Evolutionary conservation across 768 basidiomycete genomes (phyloP).

Genomic region (Pseudohyphozyma bogoriensis): DNA sequence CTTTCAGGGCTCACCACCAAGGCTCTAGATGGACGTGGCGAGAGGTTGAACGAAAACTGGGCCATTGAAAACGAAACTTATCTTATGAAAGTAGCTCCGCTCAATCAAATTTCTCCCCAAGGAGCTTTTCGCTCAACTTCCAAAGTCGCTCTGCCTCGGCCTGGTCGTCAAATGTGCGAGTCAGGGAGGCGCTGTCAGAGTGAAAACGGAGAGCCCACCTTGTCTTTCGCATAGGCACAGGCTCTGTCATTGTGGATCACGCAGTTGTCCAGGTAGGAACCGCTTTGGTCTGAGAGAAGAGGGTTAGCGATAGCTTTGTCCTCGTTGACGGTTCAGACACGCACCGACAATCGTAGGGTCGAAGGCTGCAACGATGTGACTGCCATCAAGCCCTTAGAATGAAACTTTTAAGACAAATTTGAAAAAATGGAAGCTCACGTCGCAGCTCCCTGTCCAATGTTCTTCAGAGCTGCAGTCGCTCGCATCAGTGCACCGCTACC

Average conservation of each 20-base stretch:
- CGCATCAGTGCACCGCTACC: neutral
- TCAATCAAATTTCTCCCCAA: no score
- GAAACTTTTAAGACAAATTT: neutral
- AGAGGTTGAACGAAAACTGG: no score
- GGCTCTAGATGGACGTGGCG: no score
- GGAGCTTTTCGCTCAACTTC: neutral
- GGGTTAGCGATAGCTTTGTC: neutral
- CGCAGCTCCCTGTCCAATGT: neutral
- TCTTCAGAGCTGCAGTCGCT: neutral
- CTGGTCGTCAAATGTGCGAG: neutral
- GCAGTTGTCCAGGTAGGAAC: neutral
- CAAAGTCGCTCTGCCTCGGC: neutral
- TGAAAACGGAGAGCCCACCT: neutral
- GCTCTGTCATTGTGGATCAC: neutral
- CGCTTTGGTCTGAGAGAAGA: neutral
- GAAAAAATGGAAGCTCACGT: neutral
- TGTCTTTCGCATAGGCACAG: neutral
- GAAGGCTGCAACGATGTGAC: neutral
- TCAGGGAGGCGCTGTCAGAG: neutral
- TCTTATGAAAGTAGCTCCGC: no score
- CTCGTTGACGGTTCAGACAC: neutral
- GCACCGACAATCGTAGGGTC: neutral
- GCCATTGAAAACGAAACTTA: no score
- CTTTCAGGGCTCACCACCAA: no score
- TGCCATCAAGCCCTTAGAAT: no score